phyloP scores from a whole-genome alignment of 441 rosid genomes.

The Gossypium davidsonii region DNA sequence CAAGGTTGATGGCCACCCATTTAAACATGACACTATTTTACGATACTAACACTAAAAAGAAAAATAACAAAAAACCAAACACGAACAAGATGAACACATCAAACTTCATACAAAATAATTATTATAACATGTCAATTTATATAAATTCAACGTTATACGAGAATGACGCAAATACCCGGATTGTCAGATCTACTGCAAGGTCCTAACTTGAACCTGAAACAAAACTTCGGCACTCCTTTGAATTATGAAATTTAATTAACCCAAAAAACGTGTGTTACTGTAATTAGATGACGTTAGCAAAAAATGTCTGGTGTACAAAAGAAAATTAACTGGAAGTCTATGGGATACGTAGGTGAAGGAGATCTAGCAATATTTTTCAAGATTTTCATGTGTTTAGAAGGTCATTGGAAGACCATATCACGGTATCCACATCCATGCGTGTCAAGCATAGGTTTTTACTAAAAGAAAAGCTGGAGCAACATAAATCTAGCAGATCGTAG shows the following conservation, averaged over 20 bases:
- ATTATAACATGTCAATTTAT: neutral
- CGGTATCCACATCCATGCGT: too few species aligned
- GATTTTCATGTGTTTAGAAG: too few species aligned
- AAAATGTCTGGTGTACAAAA: too few species aligned
- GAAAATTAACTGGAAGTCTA: neutral
- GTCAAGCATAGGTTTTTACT: neutral
- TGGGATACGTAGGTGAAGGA: neutral
- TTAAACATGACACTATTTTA: neutral
- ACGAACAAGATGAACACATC: neutral
- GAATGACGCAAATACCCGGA: neutral
- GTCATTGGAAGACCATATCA: too few species aligned
- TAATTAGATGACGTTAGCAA: neutral
- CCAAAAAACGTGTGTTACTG: neutral
- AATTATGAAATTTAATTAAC: neutral
- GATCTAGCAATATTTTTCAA: neutral
- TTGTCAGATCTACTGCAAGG: neutral
- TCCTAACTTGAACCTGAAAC: neutral
- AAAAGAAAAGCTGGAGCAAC: neutral
- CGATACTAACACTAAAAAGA: neutral
- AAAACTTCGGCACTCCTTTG: neutral
- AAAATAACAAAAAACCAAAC: neutral
- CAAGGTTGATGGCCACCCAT: neutral
- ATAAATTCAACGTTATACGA: neutral
- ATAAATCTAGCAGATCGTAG: neutral
- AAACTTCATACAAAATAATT: neutral